Conservation (phyloP, 2,329 filamentous ascomycete species). For the Neocucurbitaria cava region DNA sequence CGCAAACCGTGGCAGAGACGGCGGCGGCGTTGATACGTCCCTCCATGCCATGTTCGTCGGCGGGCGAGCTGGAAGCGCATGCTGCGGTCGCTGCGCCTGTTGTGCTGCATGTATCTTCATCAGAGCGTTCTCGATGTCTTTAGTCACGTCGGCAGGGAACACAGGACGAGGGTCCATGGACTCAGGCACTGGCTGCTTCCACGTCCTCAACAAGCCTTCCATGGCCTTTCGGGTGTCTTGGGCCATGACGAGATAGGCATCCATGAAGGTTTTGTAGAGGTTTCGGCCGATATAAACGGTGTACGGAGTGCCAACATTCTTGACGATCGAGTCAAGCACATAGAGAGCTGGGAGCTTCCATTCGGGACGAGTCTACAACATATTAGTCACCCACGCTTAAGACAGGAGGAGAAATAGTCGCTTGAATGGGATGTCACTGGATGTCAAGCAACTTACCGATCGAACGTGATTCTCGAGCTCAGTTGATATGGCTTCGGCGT, state of each 20-base stretch:
- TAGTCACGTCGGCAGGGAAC: constrained; percentile 84
- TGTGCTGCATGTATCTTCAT: constrained; percentile 77
- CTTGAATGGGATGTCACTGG: no score
- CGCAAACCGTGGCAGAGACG: constrained; percentile 41
- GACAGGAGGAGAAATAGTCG: neutral
- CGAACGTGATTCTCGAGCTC: constrained; percentile 92
- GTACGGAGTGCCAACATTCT: constrained; percentile 98
- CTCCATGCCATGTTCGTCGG: constrained; percentile 66
- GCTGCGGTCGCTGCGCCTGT: constrained; percentile 56
- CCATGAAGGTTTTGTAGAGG: constrained; percentile 95
- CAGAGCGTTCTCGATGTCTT: constrained; percentile 91
- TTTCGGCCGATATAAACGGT: constrained; percentile 93
- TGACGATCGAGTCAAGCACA: constrained; percentile 96
- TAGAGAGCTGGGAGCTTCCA: constrained; percentile 97
- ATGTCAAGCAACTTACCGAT: constrained; percentile 71
- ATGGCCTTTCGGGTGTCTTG: constrained; percentile 83
- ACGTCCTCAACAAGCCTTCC: constrained; percentile 97
- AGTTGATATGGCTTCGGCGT: constrained; percentile 90
- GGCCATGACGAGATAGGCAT: constrained; percentile 90
- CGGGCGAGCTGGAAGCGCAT: constrained; percentile 47
- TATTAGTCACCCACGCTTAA: constrained; percentile 18
- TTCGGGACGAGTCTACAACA: constrained; percentile 78
- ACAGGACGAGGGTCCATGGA: constrained; percentile 93
- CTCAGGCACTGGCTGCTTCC: constrained; percentile 95
- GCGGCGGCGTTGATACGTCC: constrained; percentile 77